A percentile compares a stretch with the other conserved stretches of the same genome.
Conservation (phyloP, 2,329 filamentous ascomycete species). For the Alternaria arbusti region DNA sequence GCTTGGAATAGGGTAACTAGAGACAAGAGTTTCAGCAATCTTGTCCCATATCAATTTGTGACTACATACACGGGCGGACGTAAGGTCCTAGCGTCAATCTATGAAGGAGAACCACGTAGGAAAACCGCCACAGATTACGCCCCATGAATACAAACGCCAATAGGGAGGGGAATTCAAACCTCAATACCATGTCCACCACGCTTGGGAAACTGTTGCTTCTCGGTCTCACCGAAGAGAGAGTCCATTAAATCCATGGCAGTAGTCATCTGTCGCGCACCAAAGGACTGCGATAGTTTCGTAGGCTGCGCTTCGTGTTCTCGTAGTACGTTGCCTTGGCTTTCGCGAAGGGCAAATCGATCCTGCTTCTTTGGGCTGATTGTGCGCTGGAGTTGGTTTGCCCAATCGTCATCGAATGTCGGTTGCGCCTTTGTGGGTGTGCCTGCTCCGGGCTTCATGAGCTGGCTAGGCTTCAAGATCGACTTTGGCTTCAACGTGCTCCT, state of each 20-base stretch:
- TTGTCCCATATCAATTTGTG: conserved; percentile 50
- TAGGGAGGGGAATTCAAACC: conserved; percentile 73
- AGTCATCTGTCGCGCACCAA: conserved; percentile 67
- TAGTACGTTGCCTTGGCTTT: conserved; percentile 67
- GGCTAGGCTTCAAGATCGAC: conserved; percentile 57
- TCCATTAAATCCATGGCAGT: conserved; percentile 97
- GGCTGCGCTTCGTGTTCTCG: conserved; percentile 53
- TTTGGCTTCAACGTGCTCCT: conserved; percentile 50
- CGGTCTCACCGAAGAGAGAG: conserved; percentile 76
- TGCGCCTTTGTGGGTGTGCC: conserved; percentile 62
- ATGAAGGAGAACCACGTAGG: conserved; percentile 40
- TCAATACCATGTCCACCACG: conserved; percentile 73
- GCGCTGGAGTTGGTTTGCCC: conserved; percentile 91
- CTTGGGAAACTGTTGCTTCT: conserved; percentile 59
- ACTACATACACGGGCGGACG: conserved; percentile 52
- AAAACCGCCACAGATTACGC: conserved; percentile 52
- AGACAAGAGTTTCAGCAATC: conserved; percentile 48
- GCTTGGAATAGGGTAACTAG: conserved; percentile 88
- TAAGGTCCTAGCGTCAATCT: conserved; percentile 40
- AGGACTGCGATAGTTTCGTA: conserved; percentile 41
- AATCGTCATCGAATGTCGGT: conserved; percentile 74
- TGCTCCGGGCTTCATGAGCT: conserved; percentile 38
- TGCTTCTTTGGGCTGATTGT: conserved; percentile 95
- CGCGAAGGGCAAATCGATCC: conserved; percentile 75
- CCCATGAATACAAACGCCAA: conserved; percentile 33